Evolutionary conservation across 345 rosid genomes (phyloP).

Genomic region (Ceriops zippeliana): DNA sequence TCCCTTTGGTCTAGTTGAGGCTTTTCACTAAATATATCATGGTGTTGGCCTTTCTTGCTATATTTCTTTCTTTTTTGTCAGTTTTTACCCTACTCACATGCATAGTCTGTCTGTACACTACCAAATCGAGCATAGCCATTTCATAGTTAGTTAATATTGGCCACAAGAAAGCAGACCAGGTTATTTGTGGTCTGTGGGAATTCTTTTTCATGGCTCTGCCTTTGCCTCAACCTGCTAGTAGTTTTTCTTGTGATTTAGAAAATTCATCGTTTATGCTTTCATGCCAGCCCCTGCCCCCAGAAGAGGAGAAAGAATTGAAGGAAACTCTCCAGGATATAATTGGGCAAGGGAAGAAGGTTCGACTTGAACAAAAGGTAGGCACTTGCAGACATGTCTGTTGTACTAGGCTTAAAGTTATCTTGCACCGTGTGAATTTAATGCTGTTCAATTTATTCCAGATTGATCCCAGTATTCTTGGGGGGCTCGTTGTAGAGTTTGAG

Average conservation of each 20-base stretch:
- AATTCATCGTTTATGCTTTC: conserved; percentile 7
- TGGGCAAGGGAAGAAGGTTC: conserved; percentile 75
- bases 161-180: not conserved
- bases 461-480: conserved; percentile 89
- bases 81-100: not conserved
- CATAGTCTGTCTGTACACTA: too few relatives aligned
- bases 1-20: too few relatives aligned
- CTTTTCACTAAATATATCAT: too few relatives aligned
- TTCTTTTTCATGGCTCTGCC: not conserved
- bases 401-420: not conserved
- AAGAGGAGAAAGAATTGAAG: conserved; percentile 83
- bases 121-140: not conserved
- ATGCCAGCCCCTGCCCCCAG: conserved; percentile 70
- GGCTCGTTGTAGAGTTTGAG: conserved; percentile 75
- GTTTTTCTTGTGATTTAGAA: not conserved
- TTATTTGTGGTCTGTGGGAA: too few relatives aligned
- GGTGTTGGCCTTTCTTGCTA: not conserved
- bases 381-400: not conserved
- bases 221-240: too few relatives aligned
- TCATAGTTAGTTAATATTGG: not conserved
- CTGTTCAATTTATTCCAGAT: conserved; percentile 42
- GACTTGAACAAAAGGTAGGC: conserved; percentile 76
- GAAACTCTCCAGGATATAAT: conserved; percentile 71
- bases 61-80: not conserved
- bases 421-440: not conserved